Percentiles rank a stretch among this genome's conserved stretches.
These are phyloP conservation scores for Avena insularis DNA, from an alignment of 176 grass and related monocot genomes.

Conservation along the genomic window DNA sequence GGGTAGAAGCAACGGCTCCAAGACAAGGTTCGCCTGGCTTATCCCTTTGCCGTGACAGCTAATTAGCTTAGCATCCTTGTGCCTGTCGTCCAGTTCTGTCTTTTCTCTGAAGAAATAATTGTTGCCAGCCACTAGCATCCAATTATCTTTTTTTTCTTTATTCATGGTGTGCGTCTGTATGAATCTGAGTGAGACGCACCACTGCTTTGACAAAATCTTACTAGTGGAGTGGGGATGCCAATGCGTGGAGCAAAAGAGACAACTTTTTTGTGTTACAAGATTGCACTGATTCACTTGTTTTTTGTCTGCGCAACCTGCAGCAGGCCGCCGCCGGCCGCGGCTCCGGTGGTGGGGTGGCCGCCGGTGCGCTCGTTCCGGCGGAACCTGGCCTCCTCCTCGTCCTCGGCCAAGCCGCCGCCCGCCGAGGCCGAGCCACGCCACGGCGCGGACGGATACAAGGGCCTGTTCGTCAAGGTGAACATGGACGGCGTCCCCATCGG, in stretches of 20 bases:
- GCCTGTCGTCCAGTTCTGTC: not conserved
- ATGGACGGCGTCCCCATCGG: constrained; percentile 95
- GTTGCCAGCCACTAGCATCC: not conserved
- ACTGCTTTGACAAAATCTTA: not conserved
- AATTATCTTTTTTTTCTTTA: not conserved
- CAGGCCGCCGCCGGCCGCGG: constrained; percentile 49
- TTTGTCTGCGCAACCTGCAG: not conserved
- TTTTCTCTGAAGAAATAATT: not conserved
- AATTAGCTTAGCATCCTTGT: not conserved
- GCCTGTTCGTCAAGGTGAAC: constrained; percentile 81
- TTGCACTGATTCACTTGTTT: not conserved
- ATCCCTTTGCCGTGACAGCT: not conserved
- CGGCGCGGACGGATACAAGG: constrained; percentile 36
- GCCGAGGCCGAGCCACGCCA: not conserved
- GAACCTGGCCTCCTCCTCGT: constrained; percentile 56
- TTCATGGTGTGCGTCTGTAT: not conserved
- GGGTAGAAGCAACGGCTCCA: constrained; percentile 40
- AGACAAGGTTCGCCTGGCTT: constrained; percentile 29
- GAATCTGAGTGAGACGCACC: not conserved
- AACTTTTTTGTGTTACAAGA: not conserved
- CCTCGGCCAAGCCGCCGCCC: constrained; percentile 43
- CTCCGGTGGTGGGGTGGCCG: constrained; percentile 83
- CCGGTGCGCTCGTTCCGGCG: constrained; percentile 77
- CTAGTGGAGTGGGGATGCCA: not conserved
- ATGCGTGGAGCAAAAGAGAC: not conserved